Evolutionary conservation across 2,329 filamentous ascomycete genomes (phyloP).

Genomic region (Aspergillus eucalypticola): DNA sequence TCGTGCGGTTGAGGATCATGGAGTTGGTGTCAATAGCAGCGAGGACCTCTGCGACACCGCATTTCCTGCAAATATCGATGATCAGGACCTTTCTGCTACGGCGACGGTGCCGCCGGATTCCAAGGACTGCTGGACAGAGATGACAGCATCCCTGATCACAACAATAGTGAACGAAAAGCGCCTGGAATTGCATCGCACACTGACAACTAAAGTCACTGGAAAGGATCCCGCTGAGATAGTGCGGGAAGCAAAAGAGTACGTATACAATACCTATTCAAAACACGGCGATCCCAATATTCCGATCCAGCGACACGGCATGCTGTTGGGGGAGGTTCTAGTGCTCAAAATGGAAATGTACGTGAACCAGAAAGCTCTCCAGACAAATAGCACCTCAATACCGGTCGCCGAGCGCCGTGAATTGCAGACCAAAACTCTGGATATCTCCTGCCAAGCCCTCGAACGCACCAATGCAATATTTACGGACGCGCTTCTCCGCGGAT

Average conservation of each 20-base stretch:
- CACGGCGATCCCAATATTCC: constrained; percentile 58
- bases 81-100: constrained; percentile 52
- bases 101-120: constrained; percentile 52
- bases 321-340: constrained; percentile 31
- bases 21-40: constrained; percentile 54
- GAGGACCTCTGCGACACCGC: constrained; percentile 43
- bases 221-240: constrained; percentile 38
- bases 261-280: constrained; percentile 53
- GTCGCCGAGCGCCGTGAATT: not conserved
- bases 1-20: constrained; percentile 61
- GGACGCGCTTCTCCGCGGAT: constrained; percentile 43
- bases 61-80: constrained; percentile 52
- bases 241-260: constrained; percentile 44
- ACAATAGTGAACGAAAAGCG: constrained; percentile 48
- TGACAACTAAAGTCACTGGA: constrained; percentile 38
- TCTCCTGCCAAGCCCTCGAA: constrained; percentile 40
- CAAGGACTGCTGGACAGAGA: constrained; percentile 57
- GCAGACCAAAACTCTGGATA: constrained; percentile 21
- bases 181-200: constrained; percentile 18
- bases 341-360: constrained; percentile 40
- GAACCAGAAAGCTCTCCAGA: constrained; percentile 22
- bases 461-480: constrained; percentile 29
- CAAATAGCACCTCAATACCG: not conserved
- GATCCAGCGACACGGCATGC: constrained; percentile 34
- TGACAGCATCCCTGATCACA: constrained; percentile 58